Conservation (phyloP, 164 flowering plant genomes). For the Buxus sempervirens region DNA sequence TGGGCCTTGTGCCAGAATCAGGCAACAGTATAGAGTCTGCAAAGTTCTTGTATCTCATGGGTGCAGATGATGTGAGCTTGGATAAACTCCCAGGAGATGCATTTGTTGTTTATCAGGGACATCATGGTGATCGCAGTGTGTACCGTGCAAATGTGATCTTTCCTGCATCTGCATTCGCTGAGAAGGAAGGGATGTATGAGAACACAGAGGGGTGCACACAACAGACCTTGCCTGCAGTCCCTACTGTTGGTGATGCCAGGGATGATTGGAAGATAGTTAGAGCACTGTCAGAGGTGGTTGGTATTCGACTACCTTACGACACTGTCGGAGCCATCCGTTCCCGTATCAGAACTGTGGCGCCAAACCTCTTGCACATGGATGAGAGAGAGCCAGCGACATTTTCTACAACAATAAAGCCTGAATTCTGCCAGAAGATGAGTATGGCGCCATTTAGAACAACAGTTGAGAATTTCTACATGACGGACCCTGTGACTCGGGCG, state of each 20-base stretch:
- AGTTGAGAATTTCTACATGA: slow-evolving; percentile 92
- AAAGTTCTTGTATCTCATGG: slow-evolving; percentile 85
- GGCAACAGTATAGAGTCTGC: slow-evolving; percentile 60
- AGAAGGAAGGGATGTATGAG: slow-evolving; percentile 89
- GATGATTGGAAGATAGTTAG: slow-evolving; percentile 98
- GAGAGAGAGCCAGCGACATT: slow-evolving; percentile 68
- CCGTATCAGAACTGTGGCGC: slow-evolving; percentile 75
- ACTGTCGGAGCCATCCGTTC: slow-evolving; percentile 48
- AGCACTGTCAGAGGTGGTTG: slow-evolving; percentile 88
- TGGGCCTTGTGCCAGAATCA: slow-evolving; percentile 87
- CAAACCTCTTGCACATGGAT: slow-evolving; percentile 67
- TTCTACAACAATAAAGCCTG: slow-evolving; percentile 52
- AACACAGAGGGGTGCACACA: slow-evolving; percentile 94
- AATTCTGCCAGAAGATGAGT: slow-evolving; percentile 32
- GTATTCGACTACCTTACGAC: slow-evolving; percentile 65
- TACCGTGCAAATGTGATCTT: slow-evolving; percentile 93
- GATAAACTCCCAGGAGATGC: slow-evolving; percentile 80
- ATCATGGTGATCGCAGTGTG: slow-evolving; percentile 85
- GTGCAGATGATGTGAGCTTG: slow-evolving; percentile 87
- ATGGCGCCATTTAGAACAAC: slow-evolving; percentile 40
- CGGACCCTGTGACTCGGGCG: slow-evolving; percentile 89
- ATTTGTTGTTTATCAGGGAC: slow-evolving; percentile 97
- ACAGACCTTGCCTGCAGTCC: slow-evolving; percentile 86
- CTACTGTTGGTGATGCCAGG: slow-evolving; percentile 95
- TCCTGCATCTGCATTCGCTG: slow-evolving; percentile 87